Base-by-base conservation (phyloP, 2,329 filamentous ascomycete genomes). In the Chaetomiaceae sp. region DNA sequence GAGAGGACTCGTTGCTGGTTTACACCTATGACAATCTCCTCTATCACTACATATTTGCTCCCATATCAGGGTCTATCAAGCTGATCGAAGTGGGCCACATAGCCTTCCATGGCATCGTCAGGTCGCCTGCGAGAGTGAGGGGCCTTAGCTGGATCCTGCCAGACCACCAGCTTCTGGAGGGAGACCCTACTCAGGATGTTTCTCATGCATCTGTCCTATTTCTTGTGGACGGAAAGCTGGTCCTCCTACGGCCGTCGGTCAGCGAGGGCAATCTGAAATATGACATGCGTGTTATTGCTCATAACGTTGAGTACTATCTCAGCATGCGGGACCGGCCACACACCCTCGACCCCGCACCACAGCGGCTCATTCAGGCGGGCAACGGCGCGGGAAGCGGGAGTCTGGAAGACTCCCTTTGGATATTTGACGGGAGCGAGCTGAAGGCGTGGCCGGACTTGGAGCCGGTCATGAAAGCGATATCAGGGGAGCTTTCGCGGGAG, bases 1-100 rank as follows among this genome's bases (percentile, higher is more conserved):
- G 92, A 33, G 89, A 95, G 62, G 94, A 99, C 69, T 97, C 94
- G 0, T 77, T 99, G 25, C 80, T 99, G 29, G 92, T 96, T 10
- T 99, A 99, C 69, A 99, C 94, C 0, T 91, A 96, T 67, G 92
- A 97, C 66, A 99, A 99, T 67, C 80, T 95, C 10, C 78, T 99
- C 14, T 94, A 96, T 65, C 94, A 99, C 67, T 99, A 90, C 67
- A 84, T 99, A 55, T 92, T 99, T 58, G 84, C 88, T 0, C 80
- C 84, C 0, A 78, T 82, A 20, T 77, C 80, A n/a, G 84, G 78
- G 14, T 74, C 84, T 20, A 80, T 95, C 30, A 85, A 84, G 38
- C 78, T 97, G 27, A 81, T 95, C 6, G 90, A 95, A 66, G 91
- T 97, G n/a, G 94, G 95, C 9, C 94, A 97, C 67, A 99, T 99